Base-by-base conservation (phyloP, 768 basidiomycete genomes). In the Trametes gibbosa region DNA sequence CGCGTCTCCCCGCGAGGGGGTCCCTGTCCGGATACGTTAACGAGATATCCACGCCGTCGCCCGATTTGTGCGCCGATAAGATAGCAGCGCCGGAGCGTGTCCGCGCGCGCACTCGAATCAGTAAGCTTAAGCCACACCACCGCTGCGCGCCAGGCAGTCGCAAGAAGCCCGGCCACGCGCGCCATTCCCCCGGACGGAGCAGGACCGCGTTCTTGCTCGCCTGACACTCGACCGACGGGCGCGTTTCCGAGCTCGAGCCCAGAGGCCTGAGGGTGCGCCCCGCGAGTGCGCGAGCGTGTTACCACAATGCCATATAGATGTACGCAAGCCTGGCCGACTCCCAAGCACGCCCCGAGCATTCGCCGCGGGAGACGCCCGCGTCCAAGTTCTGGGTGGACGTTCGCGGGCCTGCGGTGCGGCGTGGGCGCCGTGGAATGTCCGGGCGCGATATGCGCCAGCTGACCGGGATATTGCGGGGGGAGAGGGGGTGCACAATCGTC, bases 101-200 rank as follows among this genome's bases (percentile, higher is more conserved):
- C 39, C 39, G 32, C 58, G 19, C 47, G 52, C 21, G 8, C 32
- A n/a, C 58, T 40, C 37, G 23, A 49, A 41, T 19, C 39, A 59
- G 58, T 29, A 52, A 21, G 19, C 34, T 42, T 29, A 52, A 21
- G 19, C 34, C 50, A 47, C 50, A 10, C 37, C 48, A 53, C 42
- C n/a, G n/a, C 54, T 35, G 47, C 27, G 51, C 58, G 57, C 52
- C 51, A 29, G 58, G 51, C 17, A 19, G 39, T 27, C 29, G 45
- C 46, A 41, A 45, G 58, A 59, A 59, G 52, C 58, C 58, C 45
- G 25, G 2, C 5, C 58, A 53, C 39, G 58, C 58, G 58, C 58
- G 37, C 46, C n/a, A n/a, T 9, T 21, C 46, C 24, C 17, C 54
- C 54, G 54, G 54, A 24, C 54, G 46, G 46, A 56, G 43, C 45